These are phyloP conservation scores for Neurospora pannonica DNA, from an alignment of 495 filamentous ascomycete species.

Conservation along the genomic window DNA sequence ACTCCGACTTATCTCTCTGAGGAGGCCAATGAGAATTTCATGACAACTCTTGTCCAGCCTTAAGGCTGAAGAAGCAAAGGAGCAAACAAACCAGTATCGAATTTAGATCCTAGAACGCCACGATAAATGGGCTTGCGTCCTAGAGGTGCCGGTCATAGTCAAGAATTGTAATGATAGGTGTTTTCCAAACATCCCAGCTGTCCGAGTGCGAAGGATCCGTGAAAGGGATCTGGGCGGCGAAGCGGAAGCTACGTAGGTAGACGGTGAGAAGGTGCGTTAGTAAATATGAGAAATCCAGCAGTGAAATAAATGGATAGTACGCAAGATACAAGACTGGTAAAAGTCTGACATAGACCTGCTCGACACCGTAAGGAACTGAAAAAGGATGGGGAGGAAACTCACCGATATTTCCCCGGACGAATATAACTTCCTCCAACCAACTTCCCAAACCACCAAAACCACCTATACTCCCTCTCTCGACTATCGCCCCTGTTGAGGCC, in stretches of 20 bases:
- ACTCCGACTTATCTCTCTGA: not conserved
- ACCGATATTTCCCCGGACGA: conserved; percentile 27
- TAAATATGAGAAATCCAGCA: not conserved
- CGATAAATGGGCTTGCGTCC: not conserved
- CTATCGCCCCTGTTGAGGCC: conserved; percentile 1
- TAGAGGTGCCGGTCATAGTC: not conserved
- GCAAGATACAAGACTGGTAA: not conserved
- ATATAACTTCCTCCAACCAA: conserved; percentile 25
- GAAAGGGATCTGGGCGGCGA: conserved; percentile 18
- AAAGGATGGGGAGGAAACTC: not conserved
- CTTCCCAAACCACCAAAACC: conserved; percentile 27
- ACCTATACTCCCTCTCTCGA: conserved; percentile 8
- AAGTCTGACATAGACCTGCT: not conserved
- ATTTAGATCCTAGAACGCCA: not conserved
- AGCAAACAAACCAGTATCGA: not conserved
- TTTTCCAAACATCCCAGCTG: conserved; percentile 18
- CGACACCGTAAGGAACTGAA: not conserved
- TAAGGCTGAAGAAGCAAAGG: not conserved
- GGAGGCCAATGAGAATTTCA: not conserved
- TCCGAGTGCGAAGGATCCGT: conserved; percentile 18
- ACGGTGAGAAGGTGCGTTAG: not conserved
- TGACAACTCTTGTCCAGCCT: not conserved
- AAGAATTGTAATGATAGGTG: conserved; percentile 12
- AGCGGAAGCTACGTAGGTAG: conserved; percentile 18
- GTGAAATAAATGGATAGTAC: no score